Percentiles rank a stretch among this genome's conserved stretches.
Conservation (phyloP, 2,329 filamentous ascomycete genomes). For the Fusarium sarcochroum region DNA sequence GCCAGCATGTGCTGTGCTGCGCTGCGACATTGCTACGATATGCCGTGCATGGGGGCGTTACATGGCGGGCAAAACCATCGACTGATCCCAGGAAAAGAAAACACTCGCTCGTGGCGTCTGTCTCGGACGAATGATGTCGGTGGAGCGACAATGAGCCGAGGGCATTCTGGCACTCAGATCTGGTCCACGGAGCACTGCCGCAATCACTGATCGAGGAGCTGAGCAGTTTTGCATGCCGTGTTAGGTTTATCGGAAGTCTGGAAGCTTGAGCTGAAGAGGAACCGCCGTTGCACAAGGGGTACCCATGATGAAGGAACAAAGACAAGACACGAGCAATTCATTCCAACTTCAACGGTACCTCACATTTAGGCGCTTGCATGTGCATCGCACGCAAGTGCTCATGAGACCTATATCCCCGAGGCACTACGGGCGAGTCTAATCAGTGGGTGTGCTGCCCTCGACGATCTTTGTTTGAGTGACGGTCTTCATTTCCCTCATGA, state of each 20-base stretch:
- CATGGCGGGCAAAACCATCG: slow-evolving; percentile 23
- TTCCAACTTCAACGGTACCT: slow-evolving; percentile 1
- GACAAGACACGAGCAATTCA: too few relatives aligned
- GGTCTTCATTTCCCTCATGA: slow-evolving; percentile 23
- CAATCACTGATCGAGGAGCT: slow-evolving; percentile 17
- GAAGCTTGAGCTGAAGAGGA: background rate
- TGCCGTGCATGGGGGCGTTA: slow-evolving; percentile 39
- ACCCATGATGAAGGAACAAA: slow-evolving; percentile 15
- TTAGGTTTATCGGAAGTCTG: slow-evolving; percentile 21
- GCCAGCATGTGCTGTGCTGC: slow-evolving; percentile 21
- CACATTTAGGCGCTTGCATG: slow-evolving; percentile 40
- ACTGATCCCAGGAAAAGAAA: slow-evolving; percentile 33
- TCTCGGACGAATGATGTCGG: slow-evolving; percentile 40
- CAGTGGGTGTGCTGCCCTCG: slow-evolving; percentile 27
- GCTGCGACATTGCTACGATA: slow-evolving; percentile 26
- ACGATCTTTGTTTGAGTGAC: slow-evolving; percentile 25
- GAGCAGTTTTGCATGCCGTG: slow-evolving; percentile 19
- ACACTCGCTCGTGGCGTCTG: slow-evolving; percentile 39
- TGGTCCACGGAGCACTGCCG: slow-evolving; percentile 29
- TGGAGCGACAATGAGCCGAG: slow-evolving; percentile 31
- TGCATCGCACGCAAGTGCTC: slow-evolving; percentile 38
- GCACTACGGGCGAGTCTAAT: slow-evolving; percentile 31
- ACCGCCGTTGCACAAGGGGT: slow-evolving; percentile 4
- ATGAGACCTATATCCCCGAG: slow-evolving; percentile 43
- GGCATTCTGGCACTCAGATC: slow-evolving; percentile 20